These are phyloP conservation scores for Talaromyces sp. DNA, from an alignment of 2,329 filamentous ascomycete genomes.

Conservation along the genomic window DNA sequence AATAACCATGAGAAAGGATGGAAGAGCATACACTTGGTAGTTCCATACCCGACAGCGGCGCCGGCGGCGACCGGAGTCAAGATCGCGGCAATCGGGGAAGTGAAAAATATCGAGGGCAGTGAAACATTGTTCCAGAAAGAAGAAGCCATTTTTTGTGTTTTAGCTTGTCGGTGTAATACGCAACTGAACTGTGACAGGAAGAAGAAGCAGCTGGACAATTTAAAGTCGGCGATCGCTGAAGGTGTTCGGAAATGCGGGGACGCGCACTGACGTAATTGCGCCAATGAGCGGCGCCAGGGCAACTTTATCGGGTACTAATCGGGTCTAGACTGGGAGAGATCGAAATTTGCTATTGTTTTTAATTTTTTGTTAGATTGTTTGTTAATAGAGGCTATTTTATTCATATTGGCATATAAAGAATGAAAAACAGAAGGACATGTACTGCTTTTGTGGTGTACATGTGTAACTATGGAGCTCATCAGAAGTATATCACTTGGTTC, in stretches of 20 bases:
- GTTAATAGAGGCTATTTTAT: not conserved
- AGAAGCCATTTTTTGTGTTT: not conserved
- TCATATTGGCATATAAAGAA: not conserved
- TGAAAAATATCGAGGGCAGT: conserved; percentile 24
- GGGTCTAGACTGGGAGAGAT: not conserved
- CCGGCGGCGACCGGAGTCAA: conserved; percentile 22
- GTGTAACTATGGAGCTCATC: not conserved
- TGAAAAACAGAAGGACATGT: not conserved
- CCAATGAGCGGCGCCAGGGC: not conserved
- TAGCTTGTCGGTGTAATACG: not conserved
- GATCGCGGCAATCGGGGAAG: conserved; percentile 25
- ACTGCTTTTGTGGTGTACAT: not conserved
- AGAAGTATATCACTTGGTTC: not conserved
- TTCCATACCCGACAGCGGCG: conserved; percentile 22
- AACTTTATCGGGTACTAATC: not conserved
- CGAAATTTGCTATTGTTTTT: not conserved
- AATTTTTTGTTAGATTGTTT: not conserved
- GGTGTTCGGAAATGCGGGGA: not conserved
- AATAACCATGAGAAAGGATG: not conserved
- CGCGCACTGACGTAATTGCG: not conserved
- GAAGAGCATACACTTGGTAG: conserved; percentile 19
- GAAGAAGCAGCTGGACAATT: not conserved
- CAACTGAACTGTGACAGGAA: not conserved
- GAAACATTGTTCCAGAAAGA: conserved; percentile 11
- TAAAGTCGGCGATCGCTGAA: not conserved